Evolutionary conservation across 148 eudicot genomes (phyloP).

Genomic region (Euryodendron excelsum): DNA sequence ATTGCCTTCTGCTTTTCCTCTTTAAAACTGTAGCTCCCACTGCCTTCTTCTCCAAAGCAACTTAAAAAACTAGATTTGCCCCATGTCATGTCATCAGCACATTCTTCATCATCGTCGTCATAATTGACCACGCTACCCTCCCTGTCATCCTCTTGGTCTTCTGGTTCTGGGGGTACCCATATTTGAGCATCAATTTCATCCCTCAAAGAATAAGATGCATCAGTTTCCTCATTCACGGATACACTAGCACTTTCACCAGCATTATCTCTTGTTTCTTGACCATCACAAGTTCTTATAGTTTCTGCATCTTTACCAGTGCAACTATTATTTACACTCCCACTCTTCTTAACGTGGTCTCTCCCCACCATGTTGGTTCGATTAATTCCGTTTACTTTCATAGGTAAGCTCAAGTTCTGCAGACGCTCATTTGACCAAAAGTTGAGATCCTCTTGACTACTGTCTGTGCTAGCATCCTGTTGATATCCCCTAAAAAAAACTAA

Average conservation of each 20-base stretch:
- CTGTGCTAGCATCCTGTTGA: conserved; percentile 28
- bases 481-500: conserved; percentile 30
- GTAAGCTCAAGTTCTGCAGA: conserved; percentile 22
- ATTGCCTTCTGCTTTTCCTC: conserved; percentile 60
- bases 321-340: conserved; percentile 7
- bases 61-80: conserved; percentile 57
- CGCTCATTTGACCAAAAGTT: conserved; percentile 20
- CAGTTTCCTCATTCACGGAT: conserved; percentile 35
- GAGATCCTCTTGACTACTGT: conserved; percentile 24
- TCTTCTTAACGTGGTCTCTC: conserved; percentile 13
- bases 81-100: conserved; percentile 61
- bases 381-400: conserved; percentile 9
- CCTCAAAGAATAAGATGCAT: conserved; percentile 21
- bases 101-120: conserved; percentile 75
- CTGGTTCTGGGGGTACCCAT: conserved; percentile 87
- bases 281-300: conserved; percentile 7
- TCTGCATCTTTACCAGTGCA: too few species aligned
- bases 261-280: conserved; percentile 14
- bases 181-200: conserved; percentile 46
- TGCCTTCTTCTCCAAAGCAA: conserved; percentile 43
- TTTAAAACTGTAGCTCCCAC: conserved; percentile 41
- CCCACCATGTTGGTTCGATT: conserved; percentile 8
- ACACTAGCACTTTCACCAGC: conserved; percentile 19
- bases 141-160: conserved; percentile 52
- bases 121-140: conserved; percentile 47